Percentiles rank a stretch among this genome's conserved stretches.
phyloP scores from a whole-genome alignment of 2,329 filamentous ascomycete species.

The Epichloe sibirici region DNA sequence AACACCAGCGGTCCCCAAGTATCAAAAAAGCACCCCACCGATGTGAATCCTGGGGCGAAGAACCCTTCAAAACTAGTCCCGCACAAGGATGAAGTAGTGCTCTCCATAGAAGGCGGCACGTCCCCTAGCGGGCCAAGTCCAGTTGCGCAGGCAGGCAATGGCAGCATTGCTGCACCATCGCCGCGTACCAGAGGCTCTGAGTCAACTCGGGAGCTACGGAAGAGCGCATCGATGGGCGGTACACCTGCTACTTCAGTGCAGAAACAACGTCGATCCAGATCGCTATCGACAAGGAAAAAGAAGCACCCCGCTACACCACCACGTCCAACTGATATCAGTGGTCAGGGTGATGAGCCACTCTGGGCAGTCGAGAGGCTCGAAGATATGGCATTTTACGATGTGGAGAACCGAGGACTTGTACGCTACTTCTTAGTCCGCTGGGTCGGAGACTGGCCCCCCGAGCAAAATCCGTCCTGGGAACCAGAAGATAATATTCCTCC shows the following conservation, averaged over 20 bases:
- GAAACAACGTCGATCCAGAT: neutral
- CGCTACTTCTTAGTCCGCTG: constrained; percentile 42
- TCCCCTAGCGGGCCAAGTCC: neutral
- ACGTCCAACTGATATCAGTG: neutral
- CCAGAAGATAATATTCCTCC: constrained; percentile 37
- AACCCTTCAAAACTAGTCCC: neutral
- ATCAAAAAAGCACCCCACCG: neutral
- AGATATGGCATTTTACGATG: constrained; percentile 25
- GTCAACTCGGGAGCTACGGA: neutral
- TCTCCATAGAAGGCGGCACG: constrained; percentile 2
- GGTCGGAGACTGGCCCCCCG: constrained; percentile 43
- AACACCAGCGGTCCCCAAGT: neutral
- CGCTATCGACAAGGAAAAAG: constrained; percentile 1
- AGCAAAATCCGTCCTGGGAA: constrained; percentile 47
- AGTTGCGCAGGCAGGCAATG: neutral
- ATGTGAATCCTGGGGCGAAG: neutral
- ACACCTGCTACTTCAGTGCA: neutral
- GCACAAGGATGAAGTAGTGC: neutral
- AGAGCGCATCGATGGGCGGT: neutral
- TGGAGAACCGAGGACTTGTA: constrained; percentile 21
- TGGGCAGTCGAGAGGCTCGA: constrained; percentile 35
- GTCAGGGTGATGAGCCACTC: constrained; percentile 13
- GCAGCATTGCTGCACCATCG: neutral
- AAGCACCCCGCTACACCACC: neutral
- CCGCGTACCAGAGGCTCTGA: neutral